Percentiles rank a stretch among this genome's conserved stretches.
These are phyloP conservation scores for Colletotrichum orchidophilum DNA, from an alignment of 2,329 filamentous ascomycete genomes.

Conservation along the genomic window DNA sequence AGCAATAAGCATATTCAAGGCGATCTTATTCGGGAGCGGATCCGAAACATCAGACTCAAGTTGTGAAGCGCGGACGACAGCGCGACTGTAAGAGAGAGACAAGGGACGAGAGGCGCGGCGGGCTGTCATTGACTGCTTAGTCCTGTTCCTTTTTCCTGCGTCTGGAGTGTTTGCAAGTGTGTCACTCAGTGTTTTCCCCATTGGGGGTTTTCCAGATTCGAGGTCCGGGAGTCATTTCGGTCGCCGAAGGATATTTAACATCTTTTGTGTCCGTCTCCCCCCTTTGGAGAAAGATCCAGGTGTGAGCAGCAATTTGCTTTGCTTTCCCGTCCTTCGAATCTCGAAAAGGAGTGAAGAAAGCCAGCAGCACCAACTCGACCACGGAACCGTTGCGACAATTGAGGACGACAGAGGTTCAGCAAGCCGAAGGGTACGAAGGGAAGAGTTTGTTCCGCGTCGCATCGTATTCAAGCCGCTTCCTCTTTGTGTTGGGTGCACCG, in stretches of 20 bases:
- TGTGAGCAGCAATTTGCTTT: not conserved
- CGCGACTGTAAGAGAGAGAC: conserved; percentile 15
- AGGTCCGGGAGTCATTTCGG: not conserved
- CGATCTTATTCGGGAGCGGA: conserved; percentile 13
- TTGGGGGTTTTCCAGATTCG: not conserved
- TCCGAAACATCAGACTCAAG: conserved; percentile 27
- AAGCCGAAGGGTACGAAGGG: not conserved
- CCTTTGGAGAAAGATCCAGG: not conserved
- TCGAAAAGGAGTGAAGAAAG: not conserved
- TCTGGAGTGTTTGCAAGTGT: not conserved
- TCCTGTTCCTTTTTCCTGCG: not conserved
- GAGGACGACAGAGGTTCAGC: not conserved
- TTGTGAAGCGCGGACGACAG: conserved; percentile 10
- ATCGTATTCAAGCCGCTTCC: not conserved
- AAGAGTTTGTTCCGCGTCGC: not conserved
- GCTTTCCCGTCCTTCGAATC: not conserved
- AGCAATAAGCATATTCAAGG: conserved; percentile 21
- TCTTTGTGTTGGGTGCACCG: not conserved
- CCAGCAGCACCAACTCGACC: not conserved
- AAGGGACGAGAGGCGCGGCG: conserved; percentile 20
- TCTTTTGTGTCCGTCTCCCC: not conserved
- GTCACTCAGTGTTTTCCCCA: not conserved
- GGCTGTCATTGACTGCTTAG: conserved; percentile 15
- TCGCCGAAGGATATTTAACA: not conserved
- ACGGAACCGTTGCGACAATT: not conserved